These are phyloP conservation scores for Erodium moschatum DNA, from an alignment of 441 rosid genomes.

Conservation along the genomic window DNA sequence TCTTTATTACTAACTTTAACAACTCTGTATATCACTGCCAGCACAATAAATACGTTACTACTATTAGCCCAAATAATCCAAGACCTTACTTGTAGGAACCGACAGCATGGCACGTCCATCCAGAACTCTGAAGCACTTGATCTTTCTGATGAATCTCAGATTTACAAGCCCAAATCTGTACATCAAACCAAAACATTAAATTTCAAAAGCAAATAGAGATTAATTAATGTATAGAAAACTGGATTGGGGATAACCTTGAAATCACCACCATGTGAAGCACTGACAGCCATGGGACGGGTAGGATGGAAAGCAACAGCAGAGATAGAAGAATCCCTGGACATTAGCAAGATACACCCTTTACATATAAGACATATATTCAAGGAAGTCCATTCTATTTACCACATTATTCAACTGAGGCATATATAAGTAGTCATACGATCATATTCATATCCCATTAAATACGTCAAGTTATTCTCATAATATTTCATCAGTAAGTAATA, in stretches of 20 bases:
- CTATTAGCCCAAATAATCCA: conserved; percentile 7
- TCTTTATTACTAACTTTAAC: not conserved
- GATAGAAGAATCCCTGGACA: conserved; percentile 60
- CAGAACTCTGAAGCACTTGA: conserved; percentile 34
- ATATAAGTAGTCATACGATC: not conserved
- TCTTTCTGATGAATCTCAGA: conserved; percentile 34
- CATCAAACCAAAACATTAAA: conserved; percentile 15
- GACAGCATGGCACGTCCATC: conserved; percentile 86
- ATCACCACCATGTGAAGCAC: conserved; percentile 77
- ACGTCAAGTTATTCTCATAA: not conserved
- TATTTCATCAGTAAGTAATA: conserved; percentile 8
- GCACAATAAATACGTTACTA: not conserved
- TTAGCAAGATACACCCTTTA: conserved; percentile 11
- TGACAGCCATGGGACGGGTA: conserved; percentile 59
- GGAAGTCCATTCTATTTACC: not conserved
- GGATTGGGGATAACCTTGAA: conserved; percentile 59
- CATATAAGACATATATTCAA: not conserved
- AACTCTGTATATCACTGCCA: not conserved
- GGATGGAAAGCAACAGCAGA: conserved; percentile 80
- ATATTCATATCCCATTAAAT: not conserved
- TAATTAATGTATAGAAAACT: conserved; percentile 3
- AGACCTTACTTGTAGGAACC: conserved; percentile 79
- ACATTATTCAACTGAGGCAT: not conserved
- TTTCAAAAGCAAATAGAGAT: not conserved
- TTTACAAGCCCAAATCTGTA: conserved; percentile 68